These are phyloP conservation scores for Scedosporium boydii DNA, from an alignment of 2,329 filamentous ascomycete species.

Conservation along the genomic window DNA sequence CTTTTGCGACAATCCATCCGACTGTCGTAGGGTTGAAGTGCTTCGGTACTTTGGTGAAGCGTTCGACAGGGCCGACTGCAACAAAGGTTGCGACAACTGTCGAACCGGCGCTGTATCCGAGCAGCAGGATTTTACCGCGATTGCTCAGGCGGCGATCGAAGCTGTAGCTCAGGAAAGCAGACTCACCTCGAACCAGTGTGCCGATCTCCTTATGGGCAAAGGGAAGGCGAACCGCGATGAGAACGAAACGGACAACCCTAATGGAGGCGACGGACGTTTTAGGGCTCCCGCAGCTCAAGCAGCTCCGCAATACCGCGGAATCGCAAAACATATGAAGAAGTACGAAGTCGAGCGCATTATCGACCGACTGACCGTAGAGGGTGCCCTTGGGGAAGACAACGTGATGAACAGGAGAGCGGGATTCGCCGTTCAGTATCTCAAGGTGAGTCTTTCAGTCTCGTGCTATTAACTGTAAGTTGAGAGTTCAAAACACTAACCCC, in stretches of 20 bases:
- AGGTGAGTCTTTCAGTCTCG: conserved; percentile 27
- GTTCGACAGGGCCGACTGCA: conserved; percentile 64
- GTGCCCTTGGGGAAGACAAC: conserved; percentile 64
- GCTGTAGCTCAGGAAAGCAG: conserved; percentile 51
- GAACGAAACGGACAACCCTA: background rate
- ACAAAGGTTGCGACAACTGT: conserved; percentile 81
- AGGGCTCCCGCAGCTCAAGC: background rate
- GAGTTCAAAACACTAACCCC: background rate
- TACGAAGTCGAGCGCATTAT: conserved; percentile 80
- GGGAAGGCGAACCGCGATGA: background rate
- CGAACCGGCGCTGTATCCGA: conserved; percentile 62
- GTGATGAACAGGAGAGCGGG: conserved; percentile 47
- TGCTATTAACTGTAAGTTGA: background rate
- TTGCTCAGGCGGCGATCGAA: conserved; percentile 59
- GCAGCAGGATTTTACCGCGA: conserved; percentile 64
- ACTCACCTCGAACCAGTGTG: conserved; percentile 69
- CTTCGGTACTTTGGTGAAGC: conserved; percentile 89
- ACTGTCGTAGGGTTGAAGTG: conserved; percentile 81
- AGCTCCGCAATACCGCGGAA: conserved; percentile 42
- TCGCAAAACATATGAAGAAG: conserved; percentile 59
- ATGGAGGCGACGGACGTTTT: conserved; percentile 6
- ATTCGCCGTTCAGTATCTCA: conserved; percentile 68
- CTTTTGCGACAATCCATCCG: conserved; percentile 81
- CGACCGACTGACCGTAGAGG: conserved; percentile 62
- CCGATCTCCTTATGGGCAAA: conserved; percentile 73